Evolutionary conservation across 345 rosid genomes (phyloP), one percentile per base, ranked within the genome.

Genomic region (Clarkia xantiana): DNA sequence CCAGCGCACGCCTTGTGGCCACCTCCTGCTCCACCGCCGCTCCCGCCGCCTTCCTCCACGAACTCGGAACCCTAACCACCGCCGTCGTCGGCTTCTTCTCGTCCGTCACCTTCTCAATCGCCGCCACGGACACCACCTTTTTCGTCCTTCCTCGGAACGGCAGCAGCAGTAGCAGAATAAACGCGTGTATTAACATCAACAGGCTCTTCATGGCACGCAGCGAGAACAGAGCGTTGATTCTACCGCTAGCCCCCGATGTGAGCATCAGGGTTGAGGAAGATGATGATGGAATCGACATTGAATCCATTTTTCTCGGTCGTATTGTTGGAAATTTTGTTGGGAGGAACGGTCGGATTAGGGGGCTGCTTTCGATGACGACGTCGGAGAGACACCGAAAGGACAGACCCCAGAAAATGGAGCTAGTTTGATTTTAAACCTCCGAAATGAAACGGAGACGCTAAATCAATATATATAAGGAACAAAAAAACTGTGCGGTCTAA

Each of bases 231-330:
- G 79, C 86, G 52, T 68, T 73, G 11, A 86, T 66, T 3, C 91
- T 72, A 10, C 88, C 94, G 63, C 95, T 86, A 0, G 95, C 95
- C 5, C 94, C 95, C 10, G 95, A 90, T 0, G 95, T 86, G 7
- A 86, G 48, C 50, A 87, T 81, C 67, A 75, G 59, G 7, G 78
- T 54, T 46, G 79, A 53, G 14, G 84, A 14, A 18, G 77, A 20
- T 4, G 57, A 45, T 29, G 36, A 29, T 29, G 36, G 36, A 10
- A 29, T 29, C 36, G 36, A 29, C 36, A 29, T 29, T 29, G 36
- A 29, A 29, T 29, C 36, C 36, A 29, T 29, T 29, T 29, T 3
- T 7, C 8, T 7, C 8, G 36, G 9, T 29, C 6, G 36, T 5
- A 10, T 5, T 29, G 9, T 29, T 29, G 36, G 36, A 29, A 29